These are phyloP conservation scores for Trebouxia gelatinosa DNA, from an alignment of 163 green algal species.

Conservation along the genomic window DNA sequence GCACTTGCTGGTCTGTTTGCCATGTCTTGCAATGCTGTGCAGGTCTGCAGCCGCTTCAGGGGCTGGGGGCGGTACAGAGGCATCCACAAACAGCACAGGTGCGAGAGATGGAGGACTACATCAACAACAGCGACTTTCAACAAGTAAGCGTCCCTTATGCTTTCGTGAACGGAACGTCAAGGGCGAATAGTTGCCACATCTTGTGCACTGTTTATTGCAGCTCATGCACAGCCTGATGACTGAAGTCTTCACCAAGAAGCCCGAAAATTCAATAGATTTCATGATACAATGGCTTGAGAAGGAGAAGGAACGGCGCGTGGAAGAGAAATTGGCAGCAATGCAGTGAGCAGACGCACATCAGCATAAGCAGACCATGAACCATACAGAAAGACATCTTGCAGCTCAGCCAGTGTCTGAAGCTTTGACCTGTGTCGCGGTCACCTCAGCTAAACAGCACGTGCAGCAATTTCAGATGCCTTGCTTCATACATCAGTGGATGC, in stretches of 20 bases:
- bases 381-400: too few species aligned
- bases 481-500: too few species aligned
- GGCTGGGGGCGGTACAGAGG: too few species aligned
- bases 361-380: too few species aligned
- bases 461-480: too few species aligned
- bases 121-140: conserved; percentile 27
- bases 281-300: conserved; percentile 22
- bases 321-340: conserved; percentile 17
- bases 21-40: neutral
- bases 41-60: conserved; percentile 59
- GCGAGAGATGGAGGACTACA: conserved; percentile 21
- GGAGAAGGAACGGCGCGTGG: conserved; percentile 13
- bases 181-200: too few species aligned
- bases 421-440: too few species aligned
- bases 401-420: too few species aligned
- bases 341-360: too few species aligned
- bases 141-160: neutral
- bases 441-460: too few species aligned
- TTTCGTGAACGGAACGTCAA: neutral
- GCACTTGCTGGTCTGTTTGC: too few species aligned
- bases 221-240: conserved; percentile 27
- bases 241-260: conserved; percentile 20
- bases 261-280: conserved; percentile 20
- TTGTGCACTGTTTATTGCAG: neutral
- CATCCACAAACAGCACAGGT: conserved; percentile 19